Base-by-base conservation (phyloP, 1,284 basidiomycete species). In the Austroboletus niveus region DNA sequence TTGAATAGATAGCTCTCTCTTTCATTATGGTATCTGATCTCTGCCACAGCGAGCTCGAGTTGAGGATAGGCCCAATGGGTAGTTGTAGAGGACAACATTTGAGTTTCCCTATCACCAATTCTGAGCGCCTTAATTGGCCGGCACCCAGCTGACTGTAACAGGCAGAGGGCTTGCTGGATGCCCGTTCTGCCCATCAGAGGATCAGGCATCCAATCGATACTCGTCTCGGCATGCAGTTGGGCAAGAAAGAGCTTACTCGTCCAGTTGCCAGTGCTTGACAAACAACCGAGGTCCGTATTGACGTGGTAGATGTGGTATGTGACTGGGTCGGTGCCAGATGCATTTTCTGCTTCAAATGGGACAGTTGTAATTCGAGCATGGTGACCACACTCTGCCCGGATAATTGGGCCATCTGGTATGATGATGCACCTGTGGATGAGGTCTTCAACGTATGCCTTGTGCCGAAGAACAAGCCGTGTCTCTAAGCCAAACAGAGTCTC, bases 201-300 rank as follows among this genome's bases (percentile, higher is more conserved):
- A 58, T 81, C 79, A 7, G 70, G 30, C 68, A 69, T 5, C 56
- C 58, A 42, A n/a, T 42, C 41, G 17, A 30, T 12, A 35, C 72
- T 71, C 0, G 75, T 79, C 6, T 75, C 45, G 3, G 76, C 75
- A 43, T 82, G 80, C 12, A 82, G 65, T 44, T 76, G 75, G 0
- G 71, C 64, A 43, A 66, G 69, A 54, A 71, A 78, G 3, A 77
- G 56, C 42, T 66, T 67, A 54, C 66, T 71, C 2, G 61, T 61
- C 42, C 76, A 54, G 15, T 63, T 69, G 34, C 52, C 53, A 29
- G 62, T 64, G 3, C 72, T 69, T 0, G 63, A 62, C 3, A 81
- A 60, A 48, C 68, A 63, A 6, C 75, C 69, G 8, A 81, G 62
- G 10, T 69, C 62, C 0, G 52, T 55, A 54, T 81, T 70, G 27